Evolutionary conservation across 2,329 filamentous ascomycete genomes (phyloP).

Genomic region (Neofusicoccum laricinum): DNA sequence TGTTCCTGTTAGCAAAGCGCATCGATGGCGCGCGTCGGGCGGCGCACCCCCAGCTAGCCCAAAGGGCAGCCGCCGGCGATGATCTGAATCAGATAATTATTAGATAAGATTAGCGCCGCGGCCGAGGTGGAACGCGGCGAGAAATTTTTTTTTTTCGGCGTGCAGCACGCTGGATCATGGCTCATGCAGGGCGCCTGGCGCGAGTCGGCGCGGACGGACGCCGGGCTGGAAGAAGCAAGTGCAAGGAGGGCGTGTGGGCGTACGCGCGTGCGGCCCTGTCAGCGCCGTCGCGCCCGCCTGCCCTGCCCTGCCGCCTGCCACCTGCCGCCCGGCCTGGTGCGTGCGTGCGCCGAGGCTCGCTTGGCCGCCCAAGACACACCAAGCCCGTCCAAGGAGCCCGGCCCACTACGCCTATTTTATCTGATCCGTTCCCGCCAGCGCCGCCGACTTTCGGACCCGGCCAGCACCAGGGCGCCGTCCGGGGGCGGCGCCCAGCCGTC

Average conservation of each 20-base stretch:
- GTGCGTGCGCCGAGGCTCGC: conserved; percentile 3
- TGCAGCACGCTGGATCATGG: not conserved
- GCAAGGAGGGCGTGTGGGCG: not conserved
- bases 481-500: not conserved
- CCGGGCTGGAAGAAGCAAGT: conserved; percentile 10
- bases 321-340: too few species aligned
- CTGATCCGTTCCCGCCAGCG: conserved; percentile 6
- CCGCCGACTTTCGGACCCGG: conserved; percentile 1
- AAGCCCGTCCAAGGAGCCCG: not conserved
- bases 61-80: conserved; percentile 5
- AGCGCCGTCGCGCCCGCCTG: not conserved
- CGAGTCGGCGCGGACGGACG: not conserved
- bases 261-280: not conserved
- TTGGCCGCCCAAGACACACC: conserved; percentile 1
- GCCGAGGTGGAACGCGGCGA: conserved; percentile 2
- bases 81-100: conserved; percentile 18
- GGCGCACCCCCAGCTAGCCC: conserved; percentile 7
- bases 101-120: conserved; percentile 17
- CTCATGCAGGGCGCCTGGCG: conserved; percentile 1
- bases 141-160: conserved; percentile 10
- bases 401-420: conserved; percentile 9
- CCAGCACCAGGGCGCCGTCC: not conserved
- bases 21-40: not conserved
- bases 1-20: not conserved
- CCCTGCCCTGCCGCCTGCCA: too few species aligned